Base-by-base conservation (phyloP, 768 basidiomycete species). In the Crepidotus variabilis region DNA sequence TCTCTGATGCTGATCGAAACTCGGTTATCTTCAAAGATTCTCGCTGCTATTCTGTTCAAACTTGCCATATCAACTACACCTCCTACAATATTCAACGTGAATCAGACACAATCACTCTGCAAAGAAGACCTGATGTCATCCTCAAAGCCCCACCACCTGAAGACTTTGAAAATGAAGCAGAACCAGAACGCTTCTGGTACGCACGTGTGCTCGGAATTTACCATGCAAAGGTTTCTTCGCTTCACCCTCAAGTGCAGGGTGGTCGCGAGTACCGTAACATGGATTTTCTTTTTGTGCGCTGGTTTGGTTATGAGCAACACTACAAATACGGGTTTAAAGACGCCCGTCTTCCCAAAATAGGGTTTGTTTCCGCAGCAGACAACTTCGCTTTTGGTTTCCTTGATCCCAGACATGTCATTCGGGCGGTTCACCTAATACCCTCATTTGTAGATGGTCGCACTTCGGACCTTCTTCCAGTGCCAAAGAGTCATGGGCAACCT, bases 81-180 rank as follows among this genome's bases (percentile, higher is more conserved):
- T 66, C 63, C 14, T 69, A 69, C 28, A 73, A 80, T 59, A 52
- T 77, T 20, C 67, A 71, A 2, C 68, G 73, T 0, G 63, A 65
- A 8, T 76, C 78, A 54, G 80, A 83, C 57, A 61, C 65, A 0
- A 59, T 82, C 50, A 79, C 79, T 48, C 70, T 74, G 0, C 46
- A 58, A 0, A 72, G 65, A 0, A 71, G 76, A 11, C 46, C 66
- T 1, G 65, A 80, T 32, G 54, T 82, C 21, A 76, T 75, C 66
- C 52, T 72, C 1, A 32, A 23, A 4, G 53, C 62, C 4, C 61
- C 69, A 11, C 56, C 52, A 39, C 63, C 67, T 9, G 52, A 52
- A 14, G 52, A 57, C 8, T 13, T 14, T 14, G 50, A 45, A 5
- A 24, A 45, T 11, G 52, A 59, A 22, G 56, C 56, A 2, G 20